Conservation (phyloP, 1,284 basidiomycete genomes). For the Phylloboletellus chloephorus region DNA sequence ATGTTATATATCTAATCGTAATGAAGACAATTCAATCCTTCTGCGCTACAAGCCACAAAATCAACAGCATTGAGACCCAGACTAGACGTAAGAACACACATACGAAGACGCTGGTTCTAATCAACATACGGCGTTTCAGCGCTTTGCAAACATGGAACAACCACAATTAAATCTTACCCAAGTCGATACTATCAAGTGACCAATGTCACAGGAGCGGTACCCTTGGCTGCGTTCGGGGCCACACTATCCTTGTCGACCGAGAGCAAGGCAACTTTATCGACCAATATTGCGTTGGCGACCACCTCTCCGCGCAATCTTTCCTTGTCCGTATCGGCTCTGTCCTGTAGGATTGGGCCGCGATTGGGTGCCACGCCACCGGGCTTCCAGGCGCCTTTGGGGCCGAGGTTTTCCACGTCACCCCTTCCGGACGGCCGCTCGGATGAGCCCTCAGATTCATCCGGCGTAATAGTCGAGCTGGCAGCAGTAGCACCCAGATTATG, state of each 20-base stretch:
- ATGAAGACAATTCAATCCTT: conserved; percentile 20
- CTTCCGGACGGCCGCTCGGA: conserved; percentile 48
- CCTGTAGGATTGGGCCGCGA: conserved; percentile 18
- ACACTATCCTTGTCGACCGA: conserved; percentile 21
- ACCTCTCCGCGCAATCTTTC: conserved; percentile 32
- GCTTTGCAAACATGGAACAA: not conserved
- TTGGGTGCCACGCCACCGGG: conserved; percentile 9
- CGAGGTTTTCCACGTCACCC: conserved; percentile 49
- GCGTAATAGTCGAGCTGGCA: conserved; percentile 15
- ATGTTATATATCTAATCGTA: conserved; percentile 31
- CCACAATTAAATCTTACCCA: conserved; percentile 17
- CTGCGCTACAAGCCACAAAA: conserved; percentile 24
- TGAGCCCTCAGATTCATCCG: conserved; percentile 47
- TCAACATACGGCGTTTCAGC: conserved; percentile 8
- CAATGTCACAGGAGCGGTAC: conserved; percentile 20
- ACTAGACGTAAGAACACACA: conserved; percentile 11
- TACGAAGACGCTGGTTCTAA: conserved; percentile 13
- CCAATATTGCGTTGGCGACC: conserved; percentile 32
- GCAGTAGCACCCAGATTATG: conserved; percentile 6
- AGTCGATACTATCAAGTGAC: conserved; percentile 26
- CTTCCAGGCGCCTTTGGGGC: conserved; percentile 41
- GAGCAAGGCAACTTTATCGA: conserved; percentile 28
- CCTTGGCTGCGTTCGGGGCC: conserved; percentile 10
- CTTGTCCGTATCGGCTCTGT: conserved; percentile 29
- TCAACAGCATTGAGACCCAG: conserved; percentile 21